A percentile compares a stretch with the other conserved stretches of the same genome.
Conservation (phyloP, 805 yeast genomes). For the Pichia kluyveri region DNA sequence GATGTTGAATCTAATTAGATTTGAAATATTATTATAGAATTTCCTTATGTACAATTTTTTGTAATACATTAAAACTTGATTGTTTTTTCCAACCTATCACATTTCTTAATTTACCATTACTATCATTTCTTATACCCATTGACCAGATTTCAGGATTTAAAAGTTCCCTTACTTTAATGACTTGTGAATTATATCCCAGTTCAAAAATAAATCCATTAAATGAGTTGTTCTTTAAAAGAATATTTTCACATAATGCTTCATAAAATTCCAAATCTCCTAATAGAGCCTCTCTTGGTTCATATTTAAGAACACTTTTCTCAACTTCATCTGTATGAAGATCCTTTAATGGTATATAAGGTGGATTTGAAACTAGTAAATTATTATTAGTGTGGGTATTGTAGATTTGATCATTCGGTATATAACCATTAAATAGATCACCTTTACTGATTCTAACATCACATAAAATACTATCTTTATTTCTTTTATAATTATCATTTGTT, state of each 20-base stretch:
- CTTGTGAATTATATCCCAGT: conserved; percentile 58
- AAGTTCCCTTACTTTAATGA: conserved; percentile 16
- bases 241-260: conserved; percentile 31
- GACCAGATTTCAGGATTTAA: conserved; percentile 9
- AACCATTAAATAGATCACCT: conserved; percentile 5
- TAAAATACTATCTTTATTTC: conserved; percentile 5
- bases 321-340: conserved; percentile 39
- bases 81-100: conserved; percentile 49
- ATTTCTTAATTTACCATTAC: conserved; percentile 44
- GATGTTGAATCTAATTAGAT: background rate
- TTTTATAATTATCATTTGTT: conserved; percentile 35
- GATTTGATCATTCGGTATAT: background rate
- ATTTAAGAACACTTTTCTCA: conserved; percentile 54
- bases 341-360: conserved; percentile 66
- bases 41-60: conserved; percentile 10
- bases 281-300: conserved; percentile 77
- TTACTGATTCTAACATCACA: conserved; percentile 1
- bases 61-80: conserved; percentile 7
- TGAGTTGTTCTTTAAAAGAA: conserved; percentile 31
- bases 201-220: conserved; percentile 67
- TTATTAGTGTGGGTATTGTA: conserved; percentile 8
- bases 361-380: conserved; percentile 72
- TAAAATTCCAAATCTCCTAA: conserved; percentile 72
- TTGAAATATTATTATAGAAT: too few species aligned
- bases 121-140: conserved; percentile 49